Base-by-base conservation (phyloP, 2,329 filamentous ascomycete species). In the Neofusicoccum umdonicola region DNA sequence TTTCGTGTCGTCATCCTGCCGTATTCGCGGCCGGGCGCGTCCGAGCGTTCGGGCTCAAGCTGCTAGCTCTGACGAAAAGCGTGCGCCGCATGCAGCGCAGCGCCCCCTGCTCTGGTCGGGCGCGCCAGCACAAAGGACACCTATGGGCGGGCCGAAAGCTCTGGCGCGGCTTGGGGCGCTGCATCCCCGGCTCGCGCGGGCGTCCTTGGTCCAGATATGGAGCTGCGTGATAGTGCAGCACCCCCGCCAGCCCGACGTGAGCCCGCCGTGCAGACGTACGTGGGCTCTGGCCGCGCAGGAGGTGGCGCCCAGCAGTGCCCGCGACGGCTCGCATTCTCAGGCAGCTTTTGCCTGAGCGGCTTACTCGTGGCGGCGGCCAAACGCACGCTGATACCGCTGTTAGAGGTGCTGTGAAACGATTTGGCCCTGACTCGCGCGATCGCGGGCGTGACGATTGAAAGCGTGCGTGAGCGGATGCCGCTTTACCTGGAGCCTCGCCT, bases 401-500 rank as follows among this genome's bases (percentile, higher is more conserved):
- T 34, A 45, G 56, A 47, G 31, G 22, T 47, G 56, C 56, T 60
- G 56, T 60, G 56, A 48, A 60, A 60, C 56, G 54, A 27, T 41
- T 58, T 58, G 54, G 41, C 42, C 56, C 41, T 60, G 56, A 60
- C 56, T 60, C 56, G 56, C 56, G 41, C 56, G 39, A 58, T 58
- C 54, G 54, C 54, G 54, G 54, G 47, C 47, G 54, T 58, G 54
- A 58, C 54, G 54, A 58, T 58, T 58, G 54, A 58, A 58, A 58
- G 54, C 54, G 54, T 58, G 54, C 54, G 54, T 58, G 54, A 58
- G 54, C 54, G 54, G 54, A 58, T 45, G 54, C 54, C 54, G 54
- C 54, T 58, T 58, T 58, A 58, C 54, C 54, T 58, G 54, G 54
- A 58, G 54, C 54, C 54, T 58, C 54, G 54, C 54, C 54, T 58